Conservation (phyloP, 2,329 filamentous ascomycete species). For the Paracorniculantispora psalliotae region DNA sequence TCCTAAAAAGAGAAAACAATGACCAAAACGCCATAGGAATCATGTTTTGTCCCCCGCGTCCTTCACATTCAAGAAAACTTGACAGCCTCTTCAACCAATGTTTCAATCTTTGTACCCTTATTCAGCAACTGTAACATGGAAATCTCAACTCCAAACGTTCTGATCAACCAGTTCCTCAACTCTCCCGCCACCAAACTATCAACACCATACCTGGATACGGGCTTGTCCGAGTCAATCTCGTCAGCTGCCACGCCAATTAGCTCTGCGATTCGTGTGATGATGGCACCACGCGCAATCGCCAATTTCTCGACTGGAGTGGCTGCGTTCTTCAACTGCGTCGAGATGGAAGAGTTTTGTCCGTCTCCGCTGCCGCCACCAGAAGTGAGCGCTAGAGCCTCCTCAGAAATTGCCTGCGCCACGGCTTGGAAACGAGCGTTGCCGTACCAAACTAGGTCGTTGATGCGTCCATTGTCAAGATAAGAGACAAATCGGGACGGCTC, state of each 20-base stretch:
- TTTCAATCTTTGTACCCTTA: background rate
- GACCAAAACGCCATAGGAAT: no score
- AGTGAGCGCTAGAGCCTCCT: background rate
- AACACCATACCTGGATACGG: background rate
- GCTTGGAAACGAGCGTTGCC: background rate
- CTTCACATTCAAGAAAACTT: background rate
- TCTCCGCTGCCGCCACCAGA: background rate
- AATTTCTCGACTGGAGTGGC: background rate
- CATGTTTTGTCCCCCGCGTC: no score
- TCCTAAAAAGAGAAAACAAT: no score
- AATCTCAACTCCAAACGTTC: background rate
- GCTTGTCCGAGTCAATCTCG: background rate
- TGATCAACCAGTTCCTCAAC: slow-evolving; percentile 6
- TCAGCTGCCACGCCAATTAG: background rate
- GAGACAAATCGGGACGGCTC: background rate
- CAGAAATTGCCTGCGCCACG: background rate
- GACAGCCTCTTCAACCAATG: background rate
- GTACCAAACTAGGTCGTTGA: background rate
- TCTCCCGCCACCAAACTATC: slow-evolving; percentile 10
- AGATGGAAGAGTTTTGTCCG: background rate
- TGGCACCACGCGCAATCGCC: background rate
- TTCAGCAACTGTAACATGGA: background rate
- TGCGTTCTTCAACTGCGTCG: background rate
- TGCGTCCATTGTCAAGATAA: background rate
- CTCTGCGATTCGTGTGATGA: background rate